phyloP scores from a whole-genome alignment of 176 grass and related monocot genomes.

The Melocanna baccifera region DNA sequence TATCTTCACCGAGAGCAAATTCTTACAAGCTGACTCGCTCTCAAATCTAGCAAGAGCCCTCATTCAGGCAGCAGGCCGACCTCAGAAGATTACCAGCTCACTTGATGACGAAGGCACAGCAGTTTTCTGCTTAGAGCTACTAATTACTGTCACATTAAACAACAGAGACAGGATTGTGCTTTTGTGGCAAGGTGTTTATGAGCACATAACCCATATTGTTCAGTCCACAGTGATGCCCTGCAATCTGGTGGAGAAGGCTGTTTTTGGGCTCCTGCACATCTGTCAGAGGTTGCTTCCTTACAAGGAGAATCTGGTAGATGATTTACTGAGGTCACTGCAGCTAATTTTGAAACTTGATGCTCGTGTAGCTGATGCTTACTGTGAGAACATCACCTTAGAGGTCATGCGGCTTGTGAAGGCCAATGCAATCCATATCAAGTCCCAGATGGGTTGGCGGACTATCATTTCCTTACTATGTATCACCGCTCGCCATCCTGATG shows the following conservation, averaged over 20 bases:
- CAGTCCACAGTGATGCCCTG: constrained; percentile 96
- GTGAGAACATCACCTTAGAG: constrained; percentile 94
- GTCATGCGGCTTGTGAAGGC: constrained; percentile 83
- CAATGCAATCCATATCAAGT: constrained; percentile 84
- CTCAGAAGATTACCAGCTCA: constrained; percentile 68
- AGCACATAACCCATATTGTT: constrained; percentile 92
- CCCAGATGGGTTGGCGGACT: constrained; percentile 94
- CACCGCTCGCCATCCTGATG: constrained; percentile 93
- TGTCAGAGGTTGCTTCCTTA: constrained; percentile 96
- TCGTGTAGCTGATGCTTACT: constrained; percentile 97
- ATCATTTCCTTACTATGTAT: constrained; percentile 88
- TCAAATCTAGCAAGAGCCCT: constrained; percentile 70
- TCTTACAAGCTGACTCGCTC: constrained; percentile 86
- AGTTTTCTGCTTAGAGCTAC: constrained; percentile 93
- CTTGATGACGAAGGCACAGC: constrained; percentile 77
- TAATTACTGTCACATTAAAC: constrained; percentile 90
- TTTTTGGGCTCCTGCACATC: constrained; percentile 87
- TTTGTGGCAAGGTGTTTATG: constrained; percentile 89
- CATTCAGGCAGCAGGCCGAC: constrained; percentile 69
- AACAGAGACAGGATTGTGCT: constrained; percentile 92
- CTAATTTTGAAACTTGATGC: constrained; percentile 95
- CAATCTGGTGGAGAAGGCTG: constrained; percentile 94
- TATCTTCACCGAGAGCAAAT: constrained; percentile 95
- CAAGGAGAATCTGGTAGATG: constrained; percentile 90
- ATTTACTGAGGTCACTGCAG: constrained; percentile 82